Evolutionary conservation across 768 basidiomycete species (phyloP).

Genomic region (Pleurotus sapidus): DNA sequence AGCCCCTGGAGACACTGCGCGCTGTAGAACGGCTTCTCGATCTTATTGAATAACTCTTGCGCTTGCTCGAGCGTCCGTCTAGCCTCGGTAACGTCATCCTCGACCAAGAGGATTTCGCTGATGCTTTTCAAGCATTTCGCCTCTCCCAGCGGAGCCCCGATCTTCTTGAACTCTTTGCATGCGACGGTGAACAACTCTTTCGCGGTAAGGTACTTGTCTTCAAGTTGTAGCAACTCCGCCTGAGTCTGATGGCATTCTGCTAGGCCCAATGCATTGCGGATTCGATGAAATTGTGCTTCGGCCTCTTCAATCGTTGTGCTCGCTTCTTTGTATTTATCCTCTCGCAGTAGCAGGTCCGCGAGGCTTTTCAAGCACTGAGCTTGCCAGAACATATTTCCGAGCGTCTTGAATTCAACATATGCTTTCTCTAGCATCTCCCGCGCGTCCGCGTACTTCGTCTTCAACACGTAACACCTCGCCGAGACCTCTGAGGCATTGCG

Average conservation of each 20-base stretch:
- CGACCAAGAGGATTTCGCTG: background rate
- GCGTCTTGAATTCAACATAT: background rate
- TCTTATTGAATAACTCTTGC: background rate
- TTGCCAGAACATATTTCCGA: constrained; percentile 9
- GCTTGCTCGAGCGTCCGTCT: constrained; percentile 7
- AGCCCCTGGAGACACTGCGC: constrained; percentile 4
- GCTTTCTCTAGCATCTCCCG: background rate
- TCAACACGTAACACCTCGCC: constrained; percentile 3
- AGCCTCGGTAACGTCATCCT: background rate
- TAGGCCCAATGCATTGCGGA: background rate
- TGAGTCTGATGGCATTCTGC: constrained; percentile 5
- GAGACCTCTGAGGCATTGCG: constrained; percentile 4
- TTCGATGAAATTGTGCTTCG: constrained; percentile 1
- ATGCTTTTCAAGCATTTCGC: background rate
- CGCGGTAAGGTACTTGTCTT: constrained; percentile 4
- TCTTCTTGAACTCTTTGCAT: constrained; percentile 5
- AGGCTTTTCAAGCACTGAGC: constrained; percentile 10
- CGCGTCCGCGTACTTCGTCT: background rate
- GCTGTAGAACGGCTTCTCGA: constrained; percentile 4
- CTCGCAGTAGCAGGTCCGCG: constrained; percentile 6
- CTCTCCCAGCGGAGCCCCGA: constrained; percentile 1
- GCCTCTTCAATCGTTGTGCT: constrained; percentile 9
- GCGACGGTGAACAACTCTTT: constrained; percentile 4
- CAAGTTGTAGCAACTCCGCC: constrained; percentile 1
- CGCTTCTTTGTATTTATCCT: constrained; percentile 7